Conservation (phyloP, 768 basidiomycete species). For the Leccinum fibrillosum region DNA sequence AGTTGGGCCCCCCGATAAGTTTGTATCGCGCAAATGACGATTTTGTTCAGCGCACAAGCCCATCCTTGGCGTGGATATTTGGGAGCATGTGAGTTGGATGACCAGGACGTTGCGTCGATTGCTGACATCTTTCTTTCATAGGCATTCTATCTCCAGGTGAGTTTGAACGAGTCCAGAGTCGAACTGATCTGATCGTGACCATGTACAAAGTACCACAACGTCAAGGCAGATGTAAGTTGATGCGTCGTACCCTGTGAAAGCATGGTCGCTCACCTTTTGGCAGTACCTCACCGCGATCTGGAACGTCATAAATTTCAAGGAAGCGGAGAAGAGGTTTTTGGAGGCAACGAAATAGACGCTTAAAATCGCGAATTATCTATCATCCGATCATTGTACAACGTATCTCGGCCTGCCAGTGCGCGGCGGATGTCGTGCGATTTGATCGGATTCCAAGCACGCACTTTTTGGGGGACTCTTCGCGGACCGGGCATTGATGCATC, state of each 20-base stretch:
- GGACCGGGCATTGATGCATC: neutral
- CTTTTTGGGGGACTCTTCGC: neutral
- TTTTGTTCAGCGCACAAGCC: conserved; percentile 66
- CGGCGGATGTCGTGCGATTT: neutral
- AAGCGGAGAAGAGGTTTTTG: conserved; percentile 65
- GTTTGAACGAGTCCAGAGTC: neutral
- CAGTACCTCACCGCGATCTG: conserved; percentile 95
- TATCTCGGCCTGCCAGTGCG: neutral
- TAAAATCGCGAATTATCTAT: neutral
- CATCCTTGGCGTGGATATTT: conserved; percentile 95
- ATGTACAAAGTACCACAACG: conserved; percentile 73
- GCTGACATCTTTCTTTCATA: conserved; percentile 22
- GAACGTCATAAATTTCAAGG: conserved; percentile 94
- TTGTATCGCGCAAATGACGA: conserved; percentile 7
- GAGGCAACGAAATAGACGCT: conserved; percentile 35
- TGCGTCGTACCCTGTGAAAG: neutral
- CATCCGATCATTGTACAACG: conserved; percentile 8
- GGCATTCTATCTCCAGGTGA: conserved; percentile 61
- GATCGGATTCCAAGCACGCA: neutral
- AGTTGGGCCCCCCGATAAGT: conserved; percentile 14
- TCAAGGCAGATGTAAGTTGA: conserved; percentile 83
- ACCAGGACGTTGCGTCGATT: conserved; percentile 7
- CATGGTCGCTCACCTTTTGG: conserved; percentile 3
- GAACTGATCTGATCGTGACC: conserved; percentile 10
- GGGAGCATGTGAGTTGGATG: conserved; percentile 72